These are phyloP conservation scores for Podila epigama DNA, from an alignment of 192 early-diverging fungal genomes.

Conservation along the genomic window DNA sequence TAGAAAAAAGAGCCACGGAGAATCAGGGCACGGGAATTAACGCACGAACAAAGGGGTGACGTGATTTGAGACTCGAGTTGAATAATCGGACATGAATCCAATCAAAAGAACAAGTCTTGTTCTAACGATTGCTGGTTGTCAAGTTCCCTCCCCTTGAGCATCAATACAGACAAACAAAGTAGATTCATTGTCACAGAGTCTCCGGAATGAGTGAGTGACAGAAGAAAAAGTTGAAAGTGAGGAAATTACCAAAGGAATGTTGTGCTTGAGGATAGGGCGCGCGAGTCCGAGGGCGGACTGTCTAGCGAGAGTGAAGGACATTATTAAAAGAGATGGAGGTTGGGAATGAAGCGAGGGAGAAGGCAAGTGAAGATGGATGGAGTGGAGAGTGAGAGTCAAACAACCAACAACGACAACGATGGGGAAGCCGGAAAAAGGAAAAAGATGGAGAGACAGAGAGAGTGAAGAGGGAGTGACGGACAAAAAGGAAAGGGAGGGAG, in stretches of 20 bases:
- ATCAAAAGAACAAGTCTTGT: no score
- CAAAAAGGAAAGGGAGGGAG: background rate
- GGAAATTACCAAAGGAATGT: conserved; percentile 41
- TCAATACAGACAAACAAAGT: no score
- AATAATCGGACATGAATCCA: background rate
- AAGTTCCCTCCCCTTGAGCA: no score
- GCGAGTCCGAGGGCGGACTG: conserved; percentile 42
- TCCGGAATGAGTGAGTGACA: background rate
- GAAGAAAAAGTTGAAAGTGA: background rate
- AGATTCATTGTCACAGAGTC: no score
- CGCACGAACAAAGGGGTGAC: background rate
- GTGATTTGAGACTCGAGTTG: background rate
- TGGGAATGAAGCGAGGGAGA: background rate
- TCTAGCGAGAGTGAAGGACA: conserved; percentile 42
- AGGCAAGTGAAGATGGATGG: background rate
- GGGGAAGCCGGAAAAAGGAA: background rate
- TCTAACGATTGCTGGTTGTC: no score
- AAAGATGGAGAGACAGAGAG: background rate
- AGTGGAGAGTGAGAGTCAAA: conserved; percentile 1
- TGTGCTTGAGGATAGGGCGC: conserved; percentile 47
- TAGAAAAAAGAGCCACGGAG: background rate
- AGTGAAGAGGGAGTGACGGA: conserved; percentile 1
- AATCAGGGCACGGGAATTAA: background rate
- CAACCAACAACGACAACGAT: background rate
- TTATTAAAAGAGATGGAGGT: conserved; percentile 5